Percentiles rank a stretch among this genome's conserved stretches.
Evolutionary conservation across 2,329 filamentous ascomycete genomes (phyloP).

Genomic region (Achaetomium macrosporum): DNA sequence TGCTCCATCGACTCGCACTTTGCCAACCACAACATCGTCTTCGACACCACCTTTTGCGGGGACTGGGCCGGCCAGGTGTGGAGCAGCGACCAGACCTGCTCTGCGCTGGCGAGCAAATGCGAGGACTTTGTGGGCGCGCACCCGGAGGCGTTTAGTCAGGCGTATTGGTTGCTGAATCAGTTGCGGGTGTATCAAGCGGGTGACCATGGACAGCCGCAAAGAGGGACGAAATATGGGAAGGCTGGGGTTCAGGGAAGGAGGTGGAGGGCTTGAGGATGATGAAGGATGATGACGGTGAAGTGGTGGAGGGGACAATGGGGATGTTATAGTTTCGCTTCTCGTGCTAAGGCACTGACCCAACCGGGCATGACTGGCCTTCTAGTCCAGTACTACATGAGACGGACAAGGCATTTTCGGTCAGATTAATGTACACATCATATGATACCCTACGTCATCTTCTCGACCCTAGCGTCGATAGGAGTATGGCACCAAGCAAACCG

Average conservation of each 20-base stretch:
- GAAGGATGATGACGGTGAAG: neutral
- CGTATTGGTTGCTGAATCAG: constrained; percentile 73
- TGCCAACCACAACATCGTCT: constrained; percentile 65
- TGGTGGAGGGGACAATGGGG: neutral
- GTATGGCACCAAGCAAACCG: too few relatives aligned
- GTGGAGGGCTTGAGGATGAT: neutral
- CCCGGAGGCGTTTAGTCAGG: constrained; percentile 62
- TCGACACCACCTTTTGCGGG: constrained; percentile 82
- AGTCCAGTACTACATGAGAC: neutral
- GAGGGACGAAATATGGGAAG: neutral
- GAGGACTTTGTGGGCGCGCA: constrained; percentile 65
- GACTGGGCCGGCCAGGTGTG: constrained; percentile 76
- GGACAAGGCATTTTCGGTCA: neutral
- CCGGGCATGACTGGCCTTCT: too few relatives aligned
- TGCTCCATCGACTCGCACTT: constrained; percentile 72
- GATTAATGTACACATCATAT: neutral
- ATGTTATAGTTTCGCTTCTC: neutral
- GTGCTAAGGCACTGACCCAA: too few relatives aligned
- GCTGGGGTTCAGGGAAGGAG: neutral
- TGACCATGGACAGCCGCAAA: neutral
- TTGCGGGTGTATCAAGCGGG: constrained; percentile 55
- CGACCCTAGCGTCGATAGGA: too few relatives aligned
- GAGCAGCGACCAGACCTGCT: constrained; percentile 51
- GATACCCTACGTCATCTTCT: neutral
- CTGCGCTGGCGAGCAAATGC: constrained; percentile 58